Evolutionary conservation across 2,329 filamentous ascomycete genomes (phyloP).

Genomic region (Erysiphe neolycopersici): DNA sequence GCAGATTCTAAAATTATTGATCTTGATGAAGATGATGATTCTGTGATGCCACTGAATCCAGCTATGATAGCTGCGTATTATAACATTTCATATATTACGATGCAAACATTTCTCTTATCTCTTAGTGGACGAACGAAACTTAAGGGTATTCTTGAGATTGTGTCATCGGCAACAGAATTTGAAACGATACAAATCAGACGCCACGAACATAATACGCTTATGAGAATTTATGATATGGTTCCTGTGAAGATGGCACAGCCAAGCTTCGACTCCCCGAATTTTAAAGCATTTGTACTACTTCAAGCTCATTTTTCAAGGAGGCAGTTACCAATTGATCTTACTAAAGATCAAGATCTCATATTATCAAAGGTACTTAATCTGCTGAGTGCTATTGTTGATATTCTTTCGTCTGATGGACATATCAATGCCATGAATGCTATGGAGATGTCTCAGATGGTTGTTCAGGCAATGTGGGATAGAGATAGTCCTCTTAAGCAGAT

Average conservation of each 20-base stretch:
- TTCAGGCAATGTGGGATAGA: slow-evolving; percentile 97
- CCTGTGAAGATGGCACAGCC: slow-evolving; percentile 85
- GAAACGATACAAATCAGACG: slow-evolving; percentile 83
- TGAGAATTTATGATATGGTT: slow-evolving; percentile 77
- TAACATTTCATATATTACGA: slow-evolving; percentile 97
- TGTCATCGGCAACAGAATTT: slow-evolving; percentile 90
- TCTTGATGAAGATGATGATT: slow-evolving; percentile 79
- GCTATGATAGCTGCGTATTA: slow-evolving; percentile 98
- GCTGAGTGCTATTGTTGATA: slow-evolving; percentile 77
- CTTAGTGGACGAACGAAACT: slow-evolving; percentile 73
- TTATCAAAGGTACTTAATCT: slow-evolving; percentile 64
- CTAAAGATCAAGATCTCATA: slow-evolving; percentile 82
- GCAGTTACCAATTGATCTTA: slow-evolving; percentile 84
- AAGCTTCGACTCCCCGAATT: slow-evolving; percentile 79
- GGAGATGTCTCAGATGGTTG: slow-evolving; percentile 98
- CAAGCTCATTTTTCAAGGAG: slow-evolving; percentile 95
- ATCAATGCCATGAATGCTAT: slow-evolving; percentile 95
- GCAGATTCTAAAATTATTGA: slow-evolving; percentile 88
- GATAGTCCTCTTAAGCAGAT: slow-evolving; percentile 95
- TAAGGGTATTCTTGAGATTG: slow-evolving; percentile 89
- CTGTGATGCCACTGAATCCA: slow-evolving; percentile 68
- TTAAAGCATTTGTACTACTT: slow-evolving; percentile 91
- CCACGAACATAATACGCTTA: slow-evolving; percentile 68
- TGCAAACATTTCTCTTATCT: slow-evolving; percentile 93
- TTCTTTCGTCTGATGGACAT: slow-evolving; percentile 83